phyloP scores from a whole-genome alignment of 1,284 basidiomycete species.

The Ganoderma sp. region DNA sequence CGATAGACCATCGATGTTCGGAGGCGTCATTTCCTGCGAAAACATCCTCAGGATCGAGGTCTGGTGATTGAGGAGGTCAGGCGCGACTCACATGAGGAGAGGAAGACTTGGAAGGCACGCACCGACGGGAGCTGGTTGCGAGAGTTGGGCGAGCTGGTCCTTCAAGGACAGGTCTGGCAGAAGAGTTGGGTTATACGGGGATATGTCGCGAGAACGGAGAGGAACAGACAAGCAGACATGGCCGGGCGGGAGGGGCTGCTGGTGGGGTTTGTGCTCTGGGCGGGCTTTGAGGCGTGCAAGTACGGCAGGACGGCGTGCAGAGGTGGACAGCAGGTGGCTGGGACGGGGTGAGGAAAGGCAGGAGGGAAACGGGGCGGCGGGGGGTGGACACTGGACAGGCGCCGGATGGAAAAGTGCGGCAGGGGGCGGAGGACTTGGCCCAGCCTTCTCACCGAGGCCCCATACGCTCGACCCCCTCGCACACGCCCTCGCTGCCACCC shows the following conservation, averaged over 20 bases:
- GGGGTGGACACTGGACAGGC: conserved; percentile 8
- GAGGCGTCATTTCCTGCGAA: conserved; percentile 31
- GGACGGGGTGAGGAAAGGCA: conserved; percentile 23
- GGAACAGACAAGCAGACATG: conserved; percentile 32
- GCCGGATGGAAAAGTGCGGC: conserved; percentile 12
- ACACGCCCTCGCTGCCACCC: conserved; percentile 36
- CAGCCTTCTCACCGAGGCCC: conserved; percentile 25
- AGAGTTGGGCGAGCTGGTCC: conserved; percentile 82
- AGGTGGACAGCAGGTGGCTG: background rate
- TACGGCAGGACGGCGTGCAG: background rate
- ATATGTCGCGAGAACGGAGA: conserved; percentile 26
- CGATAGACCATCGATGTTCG: conserved; percentile 33
- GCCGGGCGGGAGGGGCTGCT: background rate
- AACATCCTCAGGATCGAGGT: conserved; percentile 80
- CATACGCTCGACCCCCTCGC: conserved; percentile 32
- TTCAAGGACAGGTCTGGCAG: conserved; percentile 68
- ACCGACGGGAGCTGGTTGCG: conserved; percentile 74
- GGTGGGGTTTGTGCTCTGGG: background rate
- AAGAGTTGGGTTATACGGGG: conserved; percentile 22
- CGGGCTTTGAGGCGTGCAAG: background rate
- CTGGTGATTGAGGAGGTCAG: conserved; percentile 47
- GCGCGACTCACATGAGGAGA: conserved; percentile 23
- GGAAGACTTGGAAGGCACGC: conserved; percentile 33
- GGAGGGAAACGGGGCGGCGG: conserved; percentile 10
- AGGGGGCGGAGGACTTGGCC: conserved; percentile 15